Evolutionary conservation across 306 rosid species (phyloP), one percentile per base, ranked within the genome.

Genomic region (Glycine soja): DNA sequence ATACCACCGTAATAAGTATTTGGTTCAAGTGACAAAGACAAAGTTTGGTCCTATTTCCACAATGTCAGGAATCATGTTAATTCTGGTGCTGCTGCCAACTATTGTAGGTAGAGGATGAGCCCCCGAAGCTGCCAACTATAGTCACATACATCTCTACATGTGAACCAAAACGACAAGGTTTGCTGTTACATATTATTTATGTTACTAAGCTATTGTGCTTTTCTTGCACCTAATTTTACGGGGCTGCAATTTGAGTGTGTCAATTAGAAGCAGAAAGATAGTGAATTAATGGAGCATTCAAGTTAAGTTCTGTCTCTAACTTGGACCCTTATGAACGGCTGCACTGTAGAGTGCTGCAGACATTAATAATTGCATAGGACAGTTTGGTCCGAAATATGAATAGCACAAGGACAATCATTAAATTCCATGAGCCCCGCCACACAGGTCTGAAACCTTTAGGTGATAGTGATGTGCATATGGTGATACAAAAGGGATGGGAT

Each of bases 361-460:
- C 34, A 61, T 43, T 53, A 58, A 19, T 57, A 10, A 75, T 43
- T 74, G 52, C 61, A 70, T 2, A 24, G 13, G 19, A 19, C 70
- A 74, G 43, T 16, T 68, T 70, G 81, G 84, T 81, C 70, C 73
- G 11, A 32, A 56, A 50, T 57, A 34, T 72, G 10, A 6, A 15
- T 56, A 38, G 7, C 66, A 62, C n/a, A 48, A 70, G 81, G 81
- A 67, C 70, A 48, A 57, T 10, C 46, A 79, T 68, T 79, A 14
- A 50, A 74, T 42, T 48, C 76, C 70, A 84, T 24, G 63, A 68
- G 69, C 84, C 77, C 47, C 54, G 43, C 50, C 47, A 9, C 43
- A 67, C 42, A 16, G 47, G 15, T 42, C 48, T 80, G 82, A n/a
- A 30, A 38, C 50, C 18, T 56, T 45, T 59, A 16, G 47, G 56